A percentile compares a stretch with the other conserved stretches of the same genome.
Conservation (phyloP, 495 filamentous ascomycete genomes). For the Clavariopsis aquatica region DNA sequence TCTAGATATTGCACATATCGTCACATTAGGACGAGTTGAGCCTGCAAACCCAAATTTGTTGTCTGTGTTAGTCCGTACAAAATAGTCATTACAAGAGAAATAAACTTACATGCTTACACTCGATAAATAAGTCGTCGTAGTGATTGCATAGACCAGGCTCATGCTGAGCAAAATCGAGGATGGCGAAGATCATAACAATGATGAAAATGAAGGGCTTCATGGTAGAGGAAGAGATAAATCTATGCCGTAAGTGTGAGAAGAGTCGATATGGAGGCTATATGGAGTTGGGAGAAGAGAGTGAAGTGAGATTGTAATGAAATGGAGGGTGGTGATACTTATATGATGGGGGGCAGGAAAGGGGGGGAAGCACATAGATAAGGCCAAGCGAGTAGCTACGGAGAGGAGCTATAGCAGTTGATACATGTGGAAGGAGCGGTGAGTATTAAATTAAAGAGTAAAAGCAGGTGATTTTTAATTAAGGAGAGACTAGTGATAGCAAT, state of each 20-base stretch:
- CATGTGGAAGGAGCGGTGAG: no score
- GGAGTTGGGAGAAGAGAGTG: neutral
- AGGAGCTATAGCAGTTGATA: no score
- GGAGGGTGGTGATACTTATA: neutral
- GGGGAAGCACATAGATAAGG: no score
- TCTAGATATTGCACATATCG: no score
- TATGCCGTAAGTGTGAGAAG: no score
- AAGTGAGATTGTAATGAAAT: neutral
- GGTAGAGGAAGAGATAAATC: neutral
- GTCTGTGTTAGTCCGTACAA: neutral
- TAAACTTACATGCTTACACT: neutral
- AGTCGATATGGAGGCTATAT: neutral
- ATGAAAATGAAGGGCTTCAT: neutral
- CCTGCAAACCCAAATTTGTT: neutral
- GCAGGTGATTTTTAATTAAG: no score
- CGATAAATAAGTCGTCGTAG: neutral
- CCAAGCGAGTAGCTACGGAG: neutral
- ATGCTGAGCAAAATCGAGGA: neutral
- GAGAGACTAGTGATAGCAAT: no score
- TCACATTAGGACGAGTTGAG: no score
- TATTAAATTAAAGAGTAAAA: no score
- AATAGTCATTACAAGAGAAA: no score
- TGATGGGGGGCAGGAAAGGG: no score
- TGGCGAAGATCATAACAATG: neutral
- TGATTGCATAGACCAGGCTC: neutral